Evolutionary conservation across 2,329 filamentous ascomycete species (phyloP), one percentile per base, ranked within the genome.

Genomic region (Fusarium veterinarium): DNA sequence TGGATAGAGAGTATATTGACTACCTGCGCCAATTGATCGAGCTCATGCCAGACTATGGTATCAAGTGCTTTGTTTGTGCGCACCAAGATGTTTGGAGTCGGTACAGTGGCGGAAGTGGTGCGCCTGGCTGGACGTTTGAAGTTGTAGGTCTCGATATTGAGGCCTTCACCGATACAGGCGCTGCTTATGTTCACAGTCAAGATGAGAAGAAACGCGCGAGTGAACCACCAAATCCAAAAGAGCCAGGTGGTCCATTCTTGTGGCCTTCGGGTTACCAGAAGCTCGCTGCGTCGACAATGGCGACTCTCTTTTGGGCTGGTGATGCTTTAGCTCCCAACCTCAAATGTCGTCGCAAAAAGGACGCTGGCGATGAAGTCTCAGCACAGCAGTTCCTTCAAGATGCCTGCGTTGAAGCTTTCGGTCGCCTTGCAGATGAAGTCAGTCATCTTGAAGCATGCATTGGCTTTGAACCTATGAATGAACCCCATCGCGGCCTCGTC

Each of bases 51-150:
- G 64, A 71, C 44, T 82, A 81, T 51, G 83, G 83, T 28, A 76
- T 84, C 48, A 80, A 80, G 61, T 83, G 82, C 69, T 84, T 84
- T 64, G 60, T 84, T n/a, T 84, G 83, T 64, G 82, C 81, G 1
- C 83, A 84, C 28, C 83, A 84, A 67, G 83, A 84, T 46, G 82
- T 84, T 16, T 84, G 83, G 83, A 84, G 82, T 49, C 77, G 83
- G 9, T 84, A 81, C 62, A 83, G 82, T 35, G 83, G 83, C 14
- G 83, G 83, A 1, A 84, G 82, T 46, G 83, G 83, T 51, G 83
- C 83, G 8, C 83, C 83, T 0, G 79, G 81, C 12, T 84, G 83
- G 83, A 84, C 83, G 0, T 84, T 84, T 65, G 80, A 82, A 58
- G 78, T 81, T 1, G 83, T 80, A 3, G 83, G 83, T 1, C 79